These are phyloP conservation scores for Fusarium bulbicola DNA, from an alignment of 2,329 filamentous ascomycete species.

Conservation along the genomic window DNA sequence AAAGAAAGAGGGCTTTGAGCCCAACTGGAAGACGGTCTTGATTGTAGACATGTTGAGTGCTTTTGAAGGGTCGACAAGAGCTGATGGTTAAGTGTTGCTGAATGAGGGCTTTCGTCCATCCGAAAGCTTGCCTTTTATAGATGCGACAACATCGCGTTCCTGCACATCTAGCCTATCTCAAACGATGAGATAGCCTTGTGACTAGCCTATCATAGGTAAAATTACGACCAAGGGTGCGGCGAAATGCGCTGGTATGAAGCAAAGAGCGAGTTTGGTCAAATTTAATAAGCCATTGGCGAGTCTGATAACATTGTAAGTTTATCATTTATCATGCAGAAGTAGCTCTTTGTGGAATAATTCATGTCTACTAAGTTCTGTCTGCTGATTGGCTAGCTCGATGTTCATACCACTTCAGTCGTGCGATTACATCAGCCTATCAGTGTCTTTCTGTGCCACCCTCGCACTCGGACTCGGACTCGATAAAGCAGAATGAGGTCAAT, in stretches of 20 bases:
- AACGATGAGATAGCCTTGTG: not conserved
- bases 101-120: not conserved
- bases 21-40: not conserved
- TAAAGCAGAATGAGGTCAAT: not conserved
- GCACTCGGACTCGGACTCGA: not conserved
- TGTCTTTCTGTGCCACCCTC: not conserved
- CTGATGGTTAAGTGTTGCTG: accelerated
- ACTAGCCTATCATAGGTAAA: not conserved
- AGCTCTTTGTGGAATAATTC: not conserved
- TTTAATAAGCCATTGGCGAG: not conserved
- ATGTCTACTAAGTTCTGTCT: not conserved
- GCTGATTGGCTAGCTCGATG: not conserved
- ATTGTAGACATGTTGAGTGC: not conserved
- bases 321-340: not conserved
- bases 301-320: not conserved
- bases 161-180: not conserved
- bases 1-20: not conserved
- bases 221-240: accelerated
- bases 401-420: not conserved
- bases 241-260: accelerated
- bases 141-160: not conserved
- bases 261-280: not conserved
- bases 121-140: not conserved
- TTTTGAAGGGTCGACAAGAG: not conserved
- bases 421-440: not conserved